A percentile compares a stretch with the other conserved stretches of the same genome.
phyloP scores from a whole-genome alignment of 192 early-diverging fungal species.

The Coemansia sp. region DNA sequence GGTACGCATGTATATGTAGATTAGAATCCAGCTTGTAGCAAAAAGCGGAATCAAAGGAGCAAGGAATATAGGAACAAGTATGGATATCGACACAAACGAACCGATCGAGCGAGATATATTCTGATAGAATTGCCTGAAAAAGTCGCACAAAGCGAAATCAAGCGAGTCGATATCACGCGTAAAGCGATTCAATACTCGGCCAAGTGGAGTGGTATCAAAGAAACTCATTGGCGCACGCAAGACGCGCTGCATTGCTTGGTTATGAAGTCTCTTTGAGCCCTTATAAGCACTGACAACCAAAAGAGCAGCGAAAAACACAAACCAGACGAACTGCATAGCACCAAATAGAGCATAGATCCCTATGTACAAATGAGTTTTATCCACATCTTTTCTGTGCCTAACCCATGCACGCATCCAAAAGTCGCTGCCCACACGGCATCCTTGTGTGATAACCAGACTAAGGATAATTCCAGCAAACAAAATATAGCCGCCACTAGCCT shows the following conservation, averaged over 20 bases:
- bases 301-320: constrained; percentile 27
- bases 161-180: constrained; percentile 64
- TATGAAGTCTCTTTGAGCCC: constrained; percentile 63
- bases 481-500: constrained; percentile 26
- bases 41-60: constrained; percentile 73
- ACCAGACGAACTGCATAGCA: constrained; percentile 59
- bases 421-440: constrained; percentile 49
- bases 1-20: constrained; percentile 73
- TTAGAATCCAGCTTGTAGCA: constrained; percentile 70
- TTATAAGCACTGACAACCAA: constrained; percentile 35
- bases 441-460: constrained; percentile 28
- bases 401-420: constrained; percentile 72
- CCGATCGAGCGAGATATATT: constrained; percentile 43
- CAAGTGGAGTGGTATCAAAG: constrained; percentile 74
- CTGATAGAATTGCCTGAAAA: constrained; percentile 64
- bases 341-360: constrained; percentile 67
- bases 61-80: constrained; percentile 68
- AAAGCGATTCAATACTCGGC: constrained; percentile 74
- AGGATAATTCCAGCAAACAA: constrained; percentile 23
- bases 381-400: constrained; percentile 25
- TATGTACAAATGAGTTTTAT: constrained; percentile 55
- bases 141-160: constrained; percentile 64
- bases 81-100: constrained; percentile 47
- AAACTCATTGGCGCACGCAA: constrained; percentile 68
- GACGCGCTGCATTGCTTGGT: constrained; percentile 73